Percentiles rank a stretch among this genome's conserved stretches.
Conservation (phyloP, 805 yeast genomes). For the Wickerhamomyces queroliae region DNA sequence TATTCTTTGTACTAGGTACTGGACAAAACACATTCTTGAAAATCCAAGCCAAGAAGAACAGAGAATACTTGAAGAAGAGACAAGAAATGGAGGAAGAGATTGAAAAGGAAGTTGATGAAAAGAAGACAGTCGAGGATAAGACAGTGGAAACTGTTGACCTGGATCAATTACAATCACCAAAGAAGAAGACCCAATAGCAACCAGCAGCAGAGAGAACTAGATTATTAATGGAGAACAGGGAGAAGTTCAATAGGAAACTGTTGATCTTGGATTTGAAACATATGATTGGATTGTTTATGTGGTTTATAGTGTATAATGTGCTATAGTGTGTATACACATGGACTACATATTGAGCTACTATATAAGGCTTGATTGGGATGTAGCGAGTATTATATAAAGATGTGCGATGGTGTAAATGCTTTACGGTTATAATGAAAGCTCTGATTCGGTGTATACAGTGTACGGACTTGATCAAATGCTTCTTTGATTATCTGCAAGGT, state of each 20-base stretch:
- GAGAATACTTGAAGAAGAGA: constrained; percentile 14
- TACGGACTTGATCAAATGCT: no score
- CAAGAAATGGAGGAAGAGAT: constrained; percentile 16
- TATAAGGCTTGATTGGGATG: not conserved
- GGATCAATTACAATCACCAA: not conserved
- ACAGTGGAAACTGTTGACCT: constrained; percentile 1
- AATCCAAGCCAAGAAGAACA: constrained; percentile 22
- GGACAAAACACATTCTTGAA: constrained; percentile 54
- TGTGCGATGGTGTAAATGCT: no score
- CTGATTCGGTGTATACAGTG: no score
- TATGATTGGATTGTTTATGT: constrained; percentile 11
- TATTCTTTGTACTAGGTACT: constrained; percentile 57
- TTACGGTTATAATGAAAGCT: no score
- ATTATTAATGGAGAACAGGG: not conserved
- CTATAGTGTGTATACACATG: not conserved
- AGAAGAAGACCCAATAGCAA: constrained; percentile 1
- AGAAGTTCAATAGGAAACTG: not conserved
- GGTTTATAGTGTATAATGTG: constrained; percentile 11
- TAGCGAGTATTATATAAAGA: not conserved
- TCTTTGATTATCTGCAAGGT: no score
- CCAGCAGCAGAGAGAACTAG: not conserved
- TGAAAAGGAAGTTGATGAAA: constrained; percentile 4
- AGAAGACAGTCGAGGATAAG: constrained; percentile 3
- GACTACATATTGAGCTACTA: not conserved
- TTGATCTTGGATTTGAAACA: constrained; percentile 9